These are phyloP conservation scores for Heritiera littoralis DNA, from an alignment of 345 rosid species.

Conservation along the genomic window DNA sequence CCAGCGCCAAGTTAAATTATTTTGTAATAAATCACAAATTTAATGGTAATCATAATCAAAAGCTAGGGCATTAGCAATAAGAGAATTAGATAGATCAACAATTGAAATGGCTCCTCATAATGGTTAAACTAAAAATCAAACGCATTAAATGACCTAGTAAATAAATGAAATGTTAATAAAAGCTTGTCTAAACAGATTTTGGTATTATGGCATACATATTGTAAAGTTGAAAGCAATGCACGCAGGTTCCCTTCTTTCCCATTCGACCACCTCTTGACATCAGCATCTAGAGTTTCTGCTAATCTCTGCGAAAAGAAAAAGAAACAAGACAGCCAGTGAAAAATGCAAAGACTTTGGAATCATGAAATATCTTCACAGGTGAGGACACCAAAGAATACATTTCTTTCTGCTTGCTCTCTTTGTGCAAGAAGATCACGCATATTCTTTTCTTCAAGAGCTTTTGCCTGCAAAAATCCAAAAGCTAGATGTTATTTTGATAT, in stretches of 20 bases:
- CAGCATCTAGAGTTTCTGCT: constrained; percentile 87
- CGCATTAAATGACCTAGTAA: not conserved
- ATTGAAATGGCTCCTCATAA: not conserved
- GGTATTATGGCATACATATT: constrained; percentile 57
- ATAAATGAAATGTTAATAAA: not conserved
- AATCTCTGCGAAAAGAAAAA: constrained; percentile 59
- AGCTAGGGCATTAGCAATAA: not conserved
- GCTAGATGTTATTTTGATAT: constrained; percentile 1
- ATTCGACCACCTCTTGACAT: constrained; percentile 91
- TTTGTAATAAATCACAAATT: not conserved
- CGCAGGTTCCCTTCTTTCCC: constrained; percentile 96
- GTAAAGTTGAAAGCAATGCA: constrained; percentile 91
- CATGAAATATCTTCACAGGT: constrained; percentile 9
- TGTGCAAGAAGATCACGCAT: constrained; percentile 91
- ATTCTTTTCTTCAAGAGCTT: constrained; percentile 94
- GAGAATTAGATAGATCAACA: not conserved
- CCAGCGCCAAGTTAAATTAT: not conserved
- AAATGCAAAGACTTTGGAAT: constrained; percentile 4
- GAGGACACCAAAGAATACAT: constrained; percentile 39
- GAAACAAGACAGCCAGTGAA: constrained; percentile 20
- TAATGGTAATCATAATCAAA: not conserved
- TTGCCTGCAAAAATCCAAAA: constrained; percentile 59
- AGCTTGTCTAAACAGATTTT: constrained; percentile 3
- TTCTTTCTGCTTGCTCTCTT: constrained; percentile 90
- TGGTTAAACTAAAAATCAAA: not conserved